These are phyloP conservation scores for Spirogloea muscicola DNA, from an alignment of 139 green algal genomes.

Conservation along the genomic window DNA sequence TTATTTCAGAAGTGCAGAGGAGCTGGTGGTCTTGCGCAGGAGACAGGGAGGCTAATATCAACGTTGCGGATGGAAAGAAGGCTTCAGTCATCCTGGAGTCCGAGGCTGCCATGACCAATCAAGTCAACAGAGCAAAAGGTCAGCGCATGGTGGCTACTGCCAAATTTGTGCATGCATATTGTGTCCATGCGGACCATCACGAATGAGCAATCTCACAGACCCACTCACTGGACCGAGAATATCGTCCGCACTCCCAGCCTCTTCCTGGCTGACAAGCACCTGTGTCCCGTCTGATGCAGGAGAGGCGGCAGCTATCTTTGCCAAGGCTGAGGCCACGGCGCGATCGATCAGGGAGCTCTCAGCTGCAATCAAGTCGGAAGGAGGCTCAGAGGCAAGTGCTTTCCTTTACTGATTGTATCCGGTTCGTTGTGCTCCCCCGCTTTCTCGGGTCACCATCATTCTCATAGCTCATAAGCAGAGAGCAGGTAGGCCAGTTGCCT, in stretches of 20 bases:
- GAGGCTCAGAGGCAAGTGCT: not conserved
- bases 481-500: no score
- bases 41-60: conserved; percentile 82
- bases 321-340: conserved; percentile 64
- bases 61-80: conserved; percentile 89
- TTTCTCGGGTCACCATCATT: no score
- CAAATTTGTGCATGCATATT: not conserved
- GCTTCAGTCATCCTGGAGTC: conserved; percentile 73
- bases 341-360: conserved; percentile 62
- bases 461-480: no score
- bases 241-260: not conserved
- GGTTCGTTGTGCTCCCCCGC: no score
- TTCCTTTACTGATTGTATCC: not conserved
- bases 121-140: conserved; percentile 80
- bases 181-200: not conserved
- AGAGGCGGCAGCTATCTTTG: conserved; percentile 65
- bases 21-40: no score
- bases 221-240: not conserved
- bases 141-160: not conserved
- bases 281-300: conserved; percentile 18
- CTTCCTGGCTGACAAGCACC: not conserved
- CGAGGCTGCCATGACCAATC: conserved; percentile 69
- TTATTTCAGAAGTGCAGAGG: no score
- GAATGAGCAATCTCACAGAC: not conserved
- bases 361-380: conserved; percentile 16